Evolutionary conservation across 495 filamentous ascomycete genomes (phyloP).

Genomic region (Aspergillus incahuasiensis): DNA sequence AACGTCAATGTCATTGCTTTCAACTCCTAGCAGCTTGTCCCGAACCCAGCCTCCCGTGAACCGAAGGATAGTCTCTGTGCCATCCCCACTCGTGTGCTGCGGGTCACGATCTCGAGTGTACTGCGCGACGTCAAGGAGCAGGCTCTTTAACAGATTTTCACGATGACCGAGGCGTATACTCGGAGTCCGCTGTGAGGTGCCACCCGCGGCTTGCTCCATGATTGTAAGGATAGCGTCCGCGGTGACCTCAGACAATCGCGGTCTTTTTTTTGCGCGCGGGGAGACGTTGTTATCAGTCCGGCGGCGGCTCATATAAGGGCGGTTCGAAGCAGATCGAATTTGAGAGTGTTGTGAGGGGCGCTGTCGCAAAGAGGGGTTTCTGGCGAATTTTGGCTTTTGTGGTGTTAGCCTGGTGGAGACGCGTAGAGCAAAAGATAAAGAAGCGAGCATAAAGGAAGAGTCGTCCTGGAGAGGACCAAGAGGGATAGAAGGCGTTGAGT

Average conservation of each 20-base stretch:
- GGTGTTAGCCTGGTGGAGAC: slow-evolving; percentile 5
- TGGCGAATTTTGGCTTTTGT: neutral
- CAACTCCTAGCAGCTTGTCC: slow-evolving; percentile 81
- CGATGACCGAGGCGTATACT: slow-evolving; percentile 58
- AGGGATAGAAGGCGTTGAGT: neutral
- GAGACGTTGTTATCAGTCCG: slow-evolving; percentile 19
- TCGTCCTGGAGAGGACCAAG: slow-evolving; percentile 15
- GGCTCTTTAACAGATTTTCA: slow-evolving; percentile 62
- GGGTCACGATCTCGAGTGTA: slow-evolving; percentile 57
- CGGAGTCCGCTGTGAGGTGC: slow-evolving; percentile 13
- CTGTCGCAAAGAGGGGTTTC: slow-evolving; percentile 5
- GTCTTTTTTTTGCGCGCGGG: slow-evolving; percentile 29
- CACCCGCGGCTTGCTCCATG: slow-evolving; percentile 18
- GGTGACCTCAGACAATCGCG: slow-evolving; percentile 28
- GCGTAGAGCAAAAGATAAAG: neutral
- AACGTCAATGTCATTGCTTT: slow-evolving; percentile 89
- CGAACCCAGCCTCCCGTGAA: slow-evolving; percentile 99
- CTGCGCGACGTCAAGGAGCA: slow-evolving; percentile 70
- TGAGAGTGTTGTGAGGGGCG: neutral
- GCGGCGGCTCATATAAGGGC: slow-evolving; percentile 28
- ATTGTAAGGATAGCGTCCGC: slow-evolving; percentile 12
- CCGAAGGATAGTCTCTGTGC: slow-evolving; percentile 51
- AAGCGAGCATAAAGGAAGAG: slow-evolving; percentile 7
- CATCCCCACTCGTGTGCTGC: slow-evolving; percentile 20
- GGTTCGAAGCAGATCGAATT: neutral